Evolutionary conservation across 495 filamentous ascomycete species (phyloP).

Genomic region (Delitschia confertaspora): DNA sequence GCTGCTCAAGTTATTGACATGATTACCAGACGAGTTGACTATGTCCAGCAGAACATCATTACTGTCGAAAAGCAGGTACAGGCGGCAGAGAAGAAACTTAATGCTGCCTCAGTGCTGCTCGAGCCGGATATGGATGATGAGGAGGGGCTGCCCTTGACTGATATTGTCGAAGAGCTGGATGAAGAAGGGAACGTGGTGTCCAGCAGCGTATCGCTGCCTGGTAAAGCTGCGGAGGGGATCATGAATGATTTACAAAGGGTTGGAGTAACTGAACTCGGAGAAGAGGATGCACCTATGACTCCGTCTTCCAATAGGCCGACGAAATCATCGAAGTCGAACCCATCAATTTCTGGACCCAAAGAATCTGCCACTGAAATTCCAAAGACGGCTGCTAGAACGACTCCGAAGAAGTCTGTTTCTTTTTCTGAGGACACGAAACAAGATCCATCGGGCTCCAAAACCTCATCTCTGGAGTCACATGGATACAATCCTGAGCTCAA

Average conservation of each 20-base stretch:
- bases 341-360: too few relatives aligned
- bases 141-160: conserved; percentile 64
- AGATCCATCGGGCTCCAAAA: conserved; percentile 6
- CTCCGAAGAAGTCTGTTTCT: conserved; percentile 32
- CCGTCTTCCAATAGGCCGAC: neutral
- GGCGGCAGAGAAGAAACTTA: conserved; percentile 57
- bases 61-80: conserved; percentile 61
- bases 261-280: conserved; percentile 48
- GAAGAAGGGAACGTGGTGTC: conserved; percentile 79
- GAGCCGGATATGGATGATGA: conserved; percentile 43
- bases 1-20: conserved; percentile 54
- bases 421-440: conserved; percentile 51
- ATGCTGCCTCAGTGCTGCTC: conserved; percentile 36
- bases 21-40: conserved; percentile 71
- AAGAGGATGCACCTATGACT: neutral
- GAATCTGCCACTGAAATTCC: neutral
- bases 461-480: neutral
- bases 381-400: neutral
- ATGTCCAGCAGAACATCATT: conserved; percentile 71
- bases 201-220: conserved; percentile 47
- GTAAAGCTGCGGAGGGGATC: conserved; percentile 51
- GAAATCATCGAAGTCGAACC: conserved; percentile 1
- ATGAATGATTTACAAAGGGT: conserved; percentile 61
- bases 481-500: conserved; percentile 21
- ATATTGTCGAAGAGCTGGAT: conserved; percentile 87